phyloP scores from a whole-genome alignment of 352 stramenopile genomes.

The Blastocystis hominis region DNA sequence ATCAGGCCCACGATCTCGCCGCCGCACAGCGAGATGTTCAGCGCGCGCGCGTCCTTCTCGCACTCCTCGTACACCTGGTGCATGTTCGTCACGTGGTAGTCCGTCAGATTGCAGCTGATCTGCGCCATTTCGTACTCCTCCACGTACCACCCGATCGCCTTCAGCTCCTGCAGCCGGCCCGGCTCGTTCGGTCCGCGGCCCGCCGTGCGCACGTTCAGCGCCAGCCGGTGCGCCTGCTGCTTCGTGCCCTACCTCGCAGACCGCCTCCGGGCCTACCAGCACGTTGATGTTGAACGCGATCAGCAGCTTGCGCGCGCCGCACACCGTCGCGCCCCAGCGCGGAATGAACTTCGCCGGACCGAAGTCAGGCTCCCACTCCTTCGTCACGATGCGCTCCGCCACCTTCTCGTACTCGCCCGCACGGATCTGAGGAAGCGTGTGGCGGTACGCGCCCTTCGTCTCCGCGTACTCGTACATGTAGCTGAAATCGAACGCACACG shows the following conservation, averaged over 20 bases:
- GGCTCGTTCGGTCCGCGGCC: slow-evolving; percentile 59
- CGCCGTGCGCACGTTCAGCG: slow-evolving; percentile 60
- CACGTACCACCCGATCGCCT: slow-evolving; percentile 62
- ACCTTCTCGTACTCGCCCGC: slow-evolving; percentile 60
- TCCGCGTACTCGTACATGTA: slow-evolving; percentile 58
- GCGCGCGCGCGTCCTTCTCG: slow-evolving; percentile 59
- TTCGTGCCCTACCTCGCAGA: slow-evolving; percentile 55
- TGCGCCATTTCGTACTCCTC: slow-evolving; percentile 61
- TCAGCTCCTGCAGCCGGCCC: slow-evolving; percentile 59
- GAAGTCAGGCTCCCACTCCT: slow-evolving; percentile 61
- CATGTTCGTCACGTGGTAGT: slow-evolving; percentile 61
- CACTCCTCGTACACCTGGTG: slow-evolving; percentile 60
- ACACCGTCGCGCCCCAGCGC: slow-evolving; percentile 59
- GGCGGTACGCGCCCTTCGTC: slow-evolving; percentile 53
- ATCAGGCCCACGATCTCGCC: slow-evolving; percentile 61
- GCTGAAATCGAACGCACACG: background rate
- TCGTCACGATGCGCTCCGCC: slow-evolving; percentile 58
- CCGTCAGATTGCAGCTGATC: slow-evolving; percentile 60
- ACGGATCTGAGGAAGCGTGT: slow-evolving; percentile 59
- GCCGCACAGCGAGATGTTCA: slow-evolving; percentile 60
- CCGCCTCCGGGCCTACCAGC: background rate
- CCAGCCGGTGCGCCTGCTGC: slow-evolving; percentile 61
- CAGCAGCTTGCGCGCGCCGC: slow-evolving; percentile 60
- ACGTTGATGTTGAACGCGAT: slow-evolving; percentile 62
- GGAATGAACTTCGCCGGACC: slow-evolving; percentile 60